Evolutionary conservation across 1,284 basidiomycete genomes (phyloP).

Genomic region (Ganoderma sinense): DNA sequence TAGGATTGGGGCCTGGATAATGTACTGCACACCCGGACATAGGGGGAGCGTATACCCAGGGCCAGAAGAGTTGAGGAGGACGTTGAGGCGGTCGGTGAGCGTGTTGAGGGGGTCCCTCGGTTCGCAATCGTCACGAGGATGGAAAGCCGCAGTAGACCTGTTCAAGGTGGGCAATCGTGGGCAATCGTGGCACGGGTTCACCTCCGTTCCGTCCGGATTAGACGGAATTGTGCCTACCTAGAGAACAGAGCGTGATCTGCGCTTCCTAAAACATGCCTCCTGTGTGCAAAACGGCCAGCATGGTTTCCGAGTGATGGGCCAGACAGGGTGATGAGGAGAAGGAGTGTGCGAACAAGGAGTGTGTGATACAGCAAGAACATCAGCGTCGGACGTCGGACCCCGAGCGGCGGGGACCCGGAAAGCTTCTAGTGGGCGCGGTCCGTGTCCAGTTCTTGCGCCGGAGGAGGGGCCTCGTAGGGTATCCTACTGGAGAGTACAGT

Average conservation of each 20-base stretch:
- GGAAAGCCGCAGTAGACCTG: conserved; percentile 21
- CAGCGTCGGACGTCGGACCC: conserved; percentile 3
- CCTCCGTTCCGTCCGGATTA: neutral
- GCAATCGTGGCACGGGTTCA: neutral
- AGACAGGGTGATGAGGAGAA: conserved; percentile 8
- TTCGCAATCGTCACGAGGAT: conserved; percentile 49
- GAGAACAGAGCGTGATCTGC: conserved; percentile 14
- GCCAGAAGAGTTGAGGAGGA: conserved; percentile 69
- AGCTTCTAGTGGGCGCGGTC: neutral
- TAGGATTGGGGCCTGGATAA: conserved; percentile 66
- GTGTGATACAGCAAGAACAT: conserved; percentile 9
- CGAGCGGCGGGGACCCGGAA: neutral
- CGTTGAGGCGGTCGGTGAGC: conserved; percentile 74
- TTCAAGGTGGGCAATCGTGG: neutral
- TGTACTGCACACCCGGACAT: conserved; percentile 69
- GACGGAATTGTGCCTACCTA: conserved; percentile 11
- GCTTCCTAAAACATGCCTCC: conserved; percentile 9
- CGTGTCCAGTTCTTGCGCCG: neutral
- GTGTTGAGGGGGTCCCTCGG: conserved; percentile 66
- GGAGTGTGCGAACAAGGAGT: conserved; percentile 1
- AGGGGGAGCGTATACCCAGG: conserved; percentile 69
- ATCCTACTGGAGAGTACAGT: neutral
- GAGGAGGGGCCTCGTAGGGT: neutral
- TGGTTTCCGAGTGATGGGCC: conserved; percentile 6
- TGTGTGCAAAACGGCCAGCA: neutral